Evolutionary conservation across 2,329 filamentous ascomycete genomes (phyloP), one percentile per base, ranked within the genome.

Genomic region (Microdochium trichocladiopsis): DNA sequence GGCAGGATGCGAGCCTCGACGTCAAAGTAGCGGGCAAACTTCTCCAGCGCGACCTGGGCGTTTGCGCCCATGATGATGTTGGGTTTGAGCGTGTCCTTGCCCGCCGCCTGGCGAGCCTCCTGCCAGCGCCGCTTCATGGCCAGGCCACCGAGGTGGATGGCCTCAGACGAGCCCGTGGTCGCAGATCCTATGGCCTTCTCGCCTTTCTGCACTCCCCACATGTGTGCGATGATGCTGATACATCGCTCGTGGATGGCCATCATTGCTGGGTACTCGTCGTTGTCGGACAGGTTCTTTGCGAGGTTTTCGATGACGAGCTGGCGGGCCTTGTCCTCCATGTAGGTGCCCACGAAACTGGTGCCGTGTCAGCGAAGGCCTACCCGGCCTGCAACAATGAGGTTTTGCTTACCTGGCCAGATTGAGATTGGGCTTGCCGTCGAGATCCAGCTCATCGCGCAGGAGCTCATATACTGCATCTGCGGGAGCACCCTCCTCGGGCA

Each of bases 91-190:
- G 75, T 79, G 57, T 86, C 82, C 56, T 88, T 87, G 14, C 84
- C 83, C 36, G 76, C 76, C 0, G 72, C 74, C 52, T 69, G 72
- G 24, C 84, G 75, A 58, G 76, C 78, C 60, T 87, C 80, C 63
- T 88, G 83, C 86, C 86, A 89, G 21, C 82, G 74, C n/a, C 84
- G 74, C 71, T 88, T 88, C 86, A 90, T 88, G 3, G 86, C 85
- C 21, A 89, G 69, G 1, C 83, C 84, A 28, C 83, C 86, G 1
- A 89, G 75, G 61, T 87, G 83, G 53, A 88, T 86, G 1, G 84
- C 86, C 64, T 89, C 86, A 11, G 80, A 86, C 0, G 83, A 88
- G 1, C 86, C 86, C 0, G 86, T 87, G 0, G 85, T 88, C 3
- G 85, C 84, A 0, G 83, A 80, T 2, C 86, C 86, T 50, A 88